Evolutionary conservation across 2,329 filamentous ascomycete species (phyloP).

Genomic region (Talaromyces pinophilus): DNA sequence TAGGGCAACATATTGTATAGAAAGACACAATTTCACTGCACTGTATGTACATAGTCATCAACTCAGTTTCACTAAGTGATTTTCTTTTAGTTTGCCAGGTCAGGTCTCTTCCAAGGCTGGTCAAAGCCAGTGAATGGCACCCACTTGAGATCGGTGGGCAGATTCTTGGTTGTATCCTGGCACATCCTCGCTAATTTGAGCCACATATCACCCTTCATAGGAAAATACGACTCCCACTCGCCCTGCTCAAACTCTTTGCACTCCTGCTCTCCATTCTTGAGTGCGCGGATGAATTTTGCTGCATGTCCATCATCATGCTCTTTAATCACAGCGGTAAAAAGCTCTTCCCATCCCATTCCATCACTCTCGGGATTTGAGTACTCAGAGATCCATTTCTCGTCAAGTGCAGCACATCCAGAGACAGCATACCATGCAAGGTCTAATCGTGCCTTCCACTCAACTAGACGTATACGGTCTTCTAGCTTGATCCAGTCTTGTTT

Average conservation of each 20-base stretch:
- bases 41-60: not conserved
- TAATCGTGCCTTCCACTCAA: conserved; percentile 31
- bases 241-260: conserved; percentile 25
- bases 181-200: conserved; percentile 28
- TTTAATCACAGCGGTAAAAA: conserved; percentile 30
- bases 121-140: not conserved
- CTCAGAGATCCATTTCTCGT: conserved; percentile 24
- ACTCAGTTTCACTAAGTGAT: not conserved
- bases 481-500: conserved; percentile 37
- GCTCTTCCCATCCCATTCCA: conserved; percentile 30
- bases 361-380: conserved; percentile 27
- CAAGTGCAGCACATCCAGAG: conserved; percentile 25
- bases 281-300: conserved; percentile 38
- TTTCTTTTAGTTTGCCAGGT: not conserved
- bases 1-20: not conserved
- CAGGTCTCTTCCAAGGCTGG: not conserved
- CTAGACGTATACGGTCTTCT: conserved; percentile 30
- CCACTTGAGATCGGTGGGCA: not conserved
- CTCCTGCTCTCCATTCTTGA: conserved; percentile 36
- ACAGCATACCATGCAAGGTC: conserved; percentile 31
- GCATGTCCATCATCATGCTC: conserved; percentile 40
- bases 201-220: conserved; percentile 31
- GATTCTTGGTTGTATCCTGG: conserved; percentile 26
- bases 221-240: conserved; percentile 21
- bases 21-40: not conserved